A percentile compares a stretch with the other conserved stretches of the same genome.
Conservation (phyloP, 768 basidiomycete species). For the Agrocybe praecox region DNA sequence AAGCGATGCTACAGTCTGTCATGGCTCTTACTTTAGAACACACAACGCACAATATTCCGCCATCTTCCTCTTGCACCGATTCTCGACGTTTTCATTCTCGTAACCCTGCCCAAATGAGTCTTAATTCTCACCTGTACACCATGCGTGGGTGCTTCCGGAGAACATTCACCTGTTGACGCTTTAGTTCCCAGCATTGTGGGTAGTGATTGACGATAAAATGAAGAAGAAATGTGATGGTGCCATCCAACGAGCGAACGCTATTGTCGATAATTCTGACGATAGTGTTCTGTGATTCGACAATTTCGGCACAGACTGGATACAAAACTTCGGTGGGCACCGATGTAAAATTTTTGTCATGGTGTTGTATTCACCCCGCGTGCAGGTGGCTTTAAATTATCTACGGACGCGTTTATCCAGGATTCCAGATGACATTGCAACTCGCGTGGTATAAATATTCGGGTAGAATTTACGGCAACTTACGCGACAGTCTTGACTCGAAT, state of each 20-base stretch:
- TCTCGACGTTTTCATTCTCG: conserved; percentile 26
- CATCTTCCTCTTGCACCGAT: conserved; percentile 15
- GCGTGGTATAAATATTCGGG: conserved; percentile 86
- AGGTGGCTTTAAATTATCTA: conserved; percentile 43
- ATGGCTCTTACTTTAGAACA: conserved; percentile 84
- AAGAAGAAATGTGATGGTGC: conserved; percentile 60
- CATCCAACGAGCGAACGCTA: conserved; percentile 49
- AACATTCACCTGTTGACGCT: conserved; percentile 91
- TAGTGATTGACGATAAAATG: conserved; percentile 63
- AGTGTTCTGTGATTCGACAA: conserved; percentile 80
- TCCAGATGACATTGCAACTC: conserved; percentile 90
- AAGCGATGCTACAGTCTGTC: conserved; percentile 71
- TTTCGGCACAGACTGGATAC: conserved; percentile 90
- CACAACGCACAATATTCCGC: conserved; percentile 50
- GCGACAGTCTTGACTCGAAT: conserved; percentile 90
- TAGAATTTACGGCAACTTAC: conserved; percentile 84
- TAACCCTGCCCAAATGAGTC: conserved; percentile 33
- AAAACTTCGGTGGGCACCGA: conserved; percentile 55
- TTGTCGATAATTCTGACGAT: conserved; percentile 82
- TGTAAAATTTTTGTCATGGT: neutral
- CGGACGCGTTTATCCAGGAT: conserved; percentile 90
- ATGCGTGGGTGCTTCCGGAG: conserved; percentile 83
- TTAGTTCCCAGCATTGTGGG: conserved; percentile 88
- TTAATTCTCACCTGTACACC: conserved; percentile 78
- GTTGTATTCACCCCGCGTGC: neutral